Base-by-base conservation (phyloP, 805 yeast species). In the Candida qinlingensis region DNA sequence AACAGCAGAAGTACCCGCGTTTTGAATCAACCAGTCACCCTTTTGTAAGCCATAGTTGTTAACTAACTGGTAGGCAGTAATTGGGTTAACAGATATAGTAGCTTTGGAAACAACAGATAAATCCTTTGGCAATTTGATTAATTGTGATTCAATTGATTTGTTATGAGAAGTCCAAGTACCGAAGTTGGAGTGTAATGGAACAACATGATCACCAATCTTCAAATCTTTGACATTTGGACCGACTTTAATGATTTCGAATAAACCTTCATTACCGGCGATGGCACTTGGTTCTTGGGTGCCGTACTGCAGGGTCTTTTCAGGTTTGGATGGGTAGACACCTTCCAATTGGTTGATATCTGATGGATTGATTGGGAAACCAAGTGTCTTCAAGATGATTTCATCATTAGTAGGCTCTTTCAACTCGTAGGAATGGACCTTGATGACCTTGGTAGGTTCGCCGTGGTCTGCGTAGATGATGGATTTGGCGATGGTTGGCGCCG, bases 101-200 rank as follows among this genome's bases (percentile, higher is more conserved):
- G 97, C 96, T 25, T 94, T 97, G 51, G 83, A 81, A 52, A 72
- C 73, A 12, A 75, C 56, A 12, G 75, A 64, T 12, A 85, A 64
- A 5, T 79, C 80, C 26, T 68, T 66, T 30, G 70, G 65, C 43
- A 91, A 67, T 57, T 76, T 76, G 58, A 80, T 75, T 61, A 89
- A 71, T 31, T 80, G 74, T 1, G 69, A 63, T 11, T 75, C 76
- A 2, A 62, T 64, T 7, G 83, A 77, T 42, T 84, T 63, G 8
- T 86, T 83, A 55, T 85, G 87, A 3, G 92, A 79, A 52, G 96
- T 76, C 99, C 99, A 94, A 4, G 99, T 92, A 31, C 99, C 99
- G 50, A 83, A 83, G 57, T 86, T 85, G 10, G 89, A 85, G 38
- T 70, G 70, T 9, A 79, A 61, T 9, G 98, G 97, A 40, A 92